These are phyloP conservation scores for Suillus paluster DNA, from an alignment of 768 basidiomycete species.

Conservation along the genomic window DNA sequence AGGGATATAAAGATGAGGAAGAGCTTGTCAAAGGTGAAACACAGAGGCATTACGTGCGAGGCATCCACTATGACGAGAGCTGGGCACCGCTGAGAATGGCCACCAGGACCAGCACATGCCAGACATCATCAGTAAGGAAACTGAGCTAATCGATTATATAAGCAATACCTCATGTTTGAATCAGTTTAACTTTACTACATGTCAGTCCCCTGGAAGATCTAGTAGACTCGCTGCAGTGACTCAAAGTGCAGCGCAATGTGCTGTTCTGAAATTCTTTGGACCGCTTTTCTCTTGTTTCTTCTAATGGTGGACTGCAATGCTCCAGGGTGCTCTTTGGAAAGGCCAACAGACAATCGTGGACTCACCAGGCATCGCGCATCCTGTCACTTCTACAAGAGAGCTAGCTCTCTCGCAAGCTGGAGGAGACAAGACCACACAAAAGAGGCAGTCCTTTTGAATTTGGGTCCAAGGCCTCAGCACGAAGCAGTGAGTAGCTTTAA, in stretches of 20 bases:
- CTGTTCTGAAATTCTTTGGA: too few species aligned
- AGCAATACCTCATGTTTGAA: too few species aligned
- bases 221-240: too few species aligned
- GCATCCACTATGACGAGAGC: conserved; percentile 31
- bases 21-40: conserved; percentile 8
- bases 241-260: too few species aligned
- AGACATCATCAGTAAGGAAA: too few species aligned
- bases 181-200: too few species aligned
- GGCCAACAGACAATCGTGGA: not conserved
- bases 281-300: not conserved
- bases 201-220: too few species aligned
- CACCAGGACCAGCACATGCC: too few species aligned
- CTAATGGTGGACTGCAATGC: not conserved
- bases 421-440: not conserved
- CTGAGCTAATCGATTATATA: conserved; percentile 48
- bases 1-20: conserved; percentile 14
- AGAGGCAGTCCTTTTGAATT: not conserved
- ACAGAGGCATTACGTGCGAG: conserved; percentile 15
- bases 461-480: too few species aligned
- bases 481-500: too few species aligned
- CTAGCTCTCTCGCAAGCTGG: not conserved
- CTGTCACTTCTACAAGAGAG: not conserved
- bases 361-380: not conserved
- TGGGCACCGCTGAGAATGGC: conserved; percentile 21
- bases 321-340: not conserved